Base-by-base conservation (phyloP, 1,284 basidiomycete species). In the Phlebopus sp. region DNA sequence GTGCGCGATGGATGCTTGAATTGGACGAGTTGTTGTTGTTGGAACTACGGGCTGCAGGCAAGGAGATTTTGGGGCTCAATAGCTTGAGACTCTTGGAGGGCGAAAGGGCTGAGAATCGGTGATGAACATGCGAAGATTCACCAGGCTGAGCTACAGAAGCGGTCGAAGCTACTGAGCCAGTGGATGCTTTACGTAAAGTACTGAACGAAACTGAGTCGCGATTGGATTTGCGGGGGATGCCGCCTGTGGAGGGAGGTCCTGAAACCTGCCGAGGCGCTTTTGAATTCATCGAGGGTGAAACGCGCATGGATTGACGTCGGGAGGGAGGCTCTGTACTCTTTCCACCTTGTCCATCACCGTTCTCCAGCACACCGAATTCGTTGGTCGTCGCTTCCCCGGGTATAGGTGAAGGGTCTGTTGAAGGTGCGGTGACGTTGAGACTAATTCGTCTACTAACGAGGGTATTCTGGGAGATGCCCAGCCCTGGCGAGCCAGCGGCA, bases 51-150 rank as follows among this genome's bases (percentile, higher is more conserved):
- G 81, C 64, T 35, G 73, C 73, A 9, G 82, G 72, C 14, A 84
- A 64, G 2, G 83, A 81, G 38, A 84, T 81, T 69, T 91, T 91
- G 0, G 88, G 88, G 46, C 77, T 86, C 47, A 91, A 70, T 38
- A 91, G 72, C 66, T 91, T 91, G 47, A 91, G 70, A 21, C 87
- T 78, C 65, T 86, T 90, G 1, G 89, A 90, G 2, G 88, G 89
- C 8, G 89, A 91, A 40, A 90, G 72, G 5, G 84, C 84, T 37
- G 86, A 86, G 69, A 90, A 85, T 23, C 86, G 77, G 58, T 85
- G 82, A 51, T 77, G 76, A 34, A 70, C 39, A 59, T 69, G 66
- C 8, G 62, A 51, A 18, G 62, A 8, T 50, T 64, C 62, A 4
- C 10, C 54, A 1, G 64, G 66, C 27, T 63, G 65, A 47, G 69